Percentiles rank a stretch among this genome's conserved stretches.
Conservation (phyloP, 192 early-diverging fungal species). For the Spinellus fusiger region DNA sequence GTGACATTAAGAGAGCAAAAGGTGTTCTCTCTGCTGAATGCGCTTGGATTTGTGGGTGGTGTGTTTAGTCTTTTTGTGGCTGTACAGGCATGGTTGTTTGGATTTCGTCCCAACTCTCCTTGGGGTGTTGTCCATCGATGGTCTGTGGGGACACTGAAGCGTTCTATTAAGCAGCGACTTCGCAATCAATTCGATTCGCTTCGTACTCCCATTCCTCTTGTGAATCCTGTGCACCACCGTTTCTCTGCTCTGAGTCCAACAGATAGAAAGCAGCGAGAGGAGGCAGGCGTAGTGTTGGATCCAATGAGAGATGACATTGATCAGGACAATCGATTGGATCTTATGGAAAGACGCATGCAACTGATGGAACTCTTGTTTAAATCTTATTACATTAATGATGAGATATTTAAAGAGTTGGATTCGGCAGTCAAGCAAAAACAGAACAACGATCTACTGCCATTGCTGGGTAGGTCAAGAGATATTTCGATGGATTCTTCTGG, state of each 20-base stretch:
- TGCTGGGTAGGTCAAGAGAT: no score
- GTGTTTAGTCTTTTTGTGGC: slow-evolving; percentile 8
- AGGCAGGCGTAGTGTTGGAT: neutral
- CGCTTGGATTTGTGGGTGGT: slow-evolving; percentile 13
- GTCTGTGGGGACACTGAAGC: slow-evolving; percentile 12
- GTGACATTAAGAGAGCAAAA: neutral
- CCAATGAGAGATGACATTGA: neutral
- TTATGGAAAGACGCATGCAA: slow-evolving; percentile 11
- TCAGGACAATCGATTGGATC: neutral
- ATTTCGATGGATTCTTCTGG: no score
- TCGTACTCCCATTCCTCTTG: slow-evolving; percentile 1
- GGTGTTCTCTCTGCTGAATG: slow-evolving; percentile 10
- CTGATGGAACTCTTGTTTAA: slow-evolving; percentile 16
- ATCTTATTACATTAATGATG: slow-evolving; percentile 19
- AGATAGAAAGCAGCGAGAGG: neutral
- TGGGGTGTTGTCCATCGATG: slow-evolving; percentile 20
- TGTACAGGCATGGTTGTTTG: slow-evolving; percentile 7
- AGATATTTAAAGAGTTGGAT: slow-evolving; percentile 16
- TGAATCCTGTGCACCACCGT: slow-evolving; percentile 9
- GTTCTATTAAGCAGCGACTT: slow-evolving; percentile 1
- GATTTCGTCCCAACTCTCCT: slow-evolving; percentile 16
- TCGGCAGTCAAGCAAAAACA: slow-evolving; percentile 2
- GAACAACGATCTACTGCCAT: no score
- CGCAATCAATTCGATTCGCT: slow-evolving; percentile 1
- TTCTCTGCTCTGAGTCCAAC: neutral